These are phyloP conservation scores for Sugiyamaella qingdaonensis DNA, from an alignment of 805 yeast genomes.

Conservation along the genomic window DNA sequence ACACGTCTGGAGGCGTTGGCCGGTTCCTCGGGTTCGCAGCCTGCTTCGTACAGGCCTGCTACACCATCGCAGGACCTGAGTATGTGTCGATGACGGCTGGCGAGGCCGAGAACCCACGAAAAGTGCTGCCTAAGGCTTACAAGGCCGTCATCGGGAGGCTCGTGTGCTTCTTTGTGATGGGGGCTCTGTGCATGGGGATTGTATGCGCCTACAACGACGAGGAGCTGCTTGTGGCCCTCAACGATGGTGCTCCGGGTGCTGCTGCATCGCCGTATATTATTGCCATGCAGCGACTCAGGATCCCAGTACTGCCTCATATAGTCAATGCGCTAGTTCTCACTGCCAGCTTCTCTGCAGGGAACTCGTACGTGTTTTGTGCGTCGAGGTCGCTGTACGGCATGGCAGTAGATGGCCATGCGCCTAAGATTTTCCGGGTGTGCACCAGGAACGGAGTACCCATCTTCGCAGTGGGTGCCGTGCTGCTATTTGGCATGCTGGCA, in stretches of 20 bases:
- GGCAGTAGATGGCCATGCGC: slow-evolving; percentile 71
- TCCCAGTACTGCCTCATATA: slow-evolving; percentile 65
- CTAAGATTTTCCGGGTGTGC: slow-evolving; percentile 58
- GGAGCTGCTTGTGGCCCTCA: slow-evolving; percentile 51
- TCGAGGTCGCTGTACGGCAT: slow-evolving; percentile 65
- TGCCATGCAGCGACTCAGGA: slow-evolving; percentile 63
- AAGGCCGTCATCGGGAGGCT: slow-evolving; percentile 69
- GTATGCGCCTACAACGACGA: slow-evolving; percentile 70
- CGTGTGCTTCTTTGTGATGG: slow-evolving; percentile 63
- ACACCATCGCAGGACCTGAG: slow-evolving; percentile 84
- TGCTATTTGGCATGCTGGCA: slow-evolving; percentile 59
- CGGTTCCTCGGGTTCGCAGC: slow-evolving; percentile 68
- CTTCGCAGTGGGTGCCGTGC: slow-evolving; percentile 47
- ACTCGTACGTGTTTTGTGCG: slow-evolving; percentile 72
- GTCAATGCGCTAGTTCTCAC: slow-evolving; percentile 74
- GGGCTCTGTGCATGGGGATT: slow-evolving; percentile 74
- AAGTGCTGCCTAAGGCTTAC: slow-evolving; percentile 72
- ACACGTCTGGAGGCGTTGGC: slow-evolving; percentile 54
- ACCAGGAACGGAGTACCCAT: slow-evolving; percentile 68
- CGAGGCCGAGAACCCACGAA: slow-evolving; percentile 68
- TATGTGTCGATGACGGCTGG: slow-evolving; percentile 82
- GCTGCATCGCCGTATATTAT: slow-evolving; percentile 79
- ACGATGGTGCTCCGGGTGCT: slow-evolving; percentile 65
- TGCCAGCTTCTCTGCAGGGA: slow-evolving; percentile 80
- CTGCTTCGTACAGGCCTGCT: slow-evolving; percentile 66